Conservation (phyloP, 2,329 filamentous ascomycete genomes). For the Pseudocercospora vitis region DNA sequence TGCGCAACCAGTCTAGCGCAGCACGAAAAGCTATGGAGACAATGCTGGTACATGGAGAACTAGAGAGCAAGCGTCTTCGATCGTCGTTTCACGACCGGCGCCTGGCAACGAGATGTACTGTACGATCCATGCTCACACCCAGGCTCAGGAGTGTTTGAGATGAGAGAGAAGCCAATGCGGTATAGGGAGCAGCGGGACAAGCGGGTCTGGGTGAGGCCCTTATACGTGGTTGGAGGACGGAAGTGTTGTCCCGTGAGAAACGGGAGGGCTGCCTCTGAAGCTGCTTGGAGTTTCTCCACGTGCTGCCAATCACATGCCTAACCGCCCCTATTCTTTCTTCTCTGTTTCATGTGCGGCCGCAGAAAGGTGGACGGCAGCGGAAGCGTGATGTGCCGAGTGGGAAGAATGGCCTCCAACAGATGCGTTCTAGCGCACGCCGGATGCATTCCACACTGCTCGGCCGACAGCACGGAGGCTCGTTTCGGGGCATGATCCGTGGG, state of each 20-base stretch:
- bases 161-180: background rate
- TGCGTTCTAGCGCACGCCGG: background rate
- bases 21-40: constrained; percentile 2
- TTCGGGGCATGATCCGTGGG: too few species aligned
- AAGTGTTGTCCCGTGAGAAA: too few species aligned
- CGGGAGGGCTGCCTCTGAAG: too few species aligned
- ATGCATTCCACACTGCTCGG: background rate
- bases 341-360: background rate
- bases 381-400: background rate
- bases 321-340: background rate
- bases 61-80: background rate
- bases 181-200: background rate
- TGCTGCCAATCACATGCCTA: background rate
- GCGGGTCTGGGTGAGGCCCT: background rate
- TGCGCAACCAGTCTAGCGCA: background rate
- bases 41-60: background rate
- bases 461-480: background rate
- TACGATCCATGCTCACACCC: too few species aligned
- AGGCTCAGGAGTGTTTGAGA: too few species aligned
- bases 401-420: background rate
- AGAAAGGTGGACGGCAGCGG: background rate
- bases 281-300: background rate
- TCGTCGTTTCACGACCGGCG: background rate
- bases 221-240: background rate
- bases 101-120: constrained; percentile 1